These are phyloP conservation scores for Phytomonas sp. DNA, from an alignment of 208 protist genomes.

Conservation along the genomic window DNA sequence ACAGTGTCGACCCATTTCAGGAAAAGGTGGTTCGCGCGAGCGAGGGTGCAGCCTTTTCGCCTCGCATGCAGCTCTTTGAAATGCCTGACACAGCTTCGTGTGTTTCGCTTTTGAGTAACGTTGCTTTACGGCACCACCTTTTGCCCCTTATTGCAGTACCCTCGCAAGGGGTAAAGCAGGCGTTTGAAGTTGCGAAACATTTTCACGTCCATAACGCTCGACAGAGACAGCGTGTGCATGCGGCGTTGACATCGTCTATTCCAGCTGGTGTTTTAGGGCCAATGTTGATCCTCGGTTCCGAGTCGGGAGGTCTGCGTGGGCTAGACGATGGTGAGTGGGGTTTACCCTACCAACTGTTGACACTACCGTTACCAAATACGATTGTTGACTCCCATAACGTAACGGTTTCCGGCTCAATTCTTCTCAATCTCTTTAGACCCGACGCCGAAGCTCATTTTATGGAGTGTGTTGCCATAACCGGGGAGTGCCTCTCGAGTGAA, in stretches of 20 bases:
- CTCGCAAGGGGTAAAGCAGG: constrained; percentile 52
- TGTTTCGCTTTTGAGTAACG: constrained; percentile 40
- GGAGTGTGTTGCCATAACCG: neutral
- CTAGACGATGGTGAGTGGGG: constrained; percentile 40
- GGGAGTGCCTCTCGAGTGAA: neutral
- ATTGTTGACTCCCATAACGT: constrained; percentile 77
- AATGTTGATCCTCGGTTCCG: constrained; percentile 73
- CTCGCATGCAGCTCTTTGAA: constrained; percentile 45
- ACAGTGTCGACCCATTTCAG: constrained; percentile 63
- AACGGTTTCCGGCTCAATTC: constrained; percentile 61
- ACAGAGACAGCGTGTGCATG: constrained; percentile 1
- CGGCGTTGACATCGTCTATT: neutral
- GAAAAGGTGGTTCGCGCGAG: constrained; percentile 85
- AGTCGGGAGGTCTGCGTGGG: constrained; percentile 49
- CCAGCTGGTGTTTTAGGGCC: constrained; percentile 27
- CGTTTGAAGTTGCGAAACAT: constrained; percentile 61
- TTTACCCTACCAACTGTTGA: constrained; percentile 50
- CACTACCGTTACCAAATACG: constrained; percentile 59
- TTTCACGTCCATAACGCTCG: constrained; percentile 43
- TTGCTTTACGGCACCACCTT: constrained; percentile 53
- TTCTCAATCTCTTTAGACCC: constrained; percentile 64
- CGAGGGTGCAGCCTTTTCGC: constrained; percentile 54
- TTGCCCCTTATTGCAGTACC: constrained; percentile 69
- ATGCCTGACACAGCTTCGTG: constrained; percentile 14
- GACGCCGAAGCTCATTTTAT: constrained; percentile 37